Evolutionary conservation across 768 basidiomycete species (phyloP).

Genomic region (Phanerochaete sordida): DNA sequence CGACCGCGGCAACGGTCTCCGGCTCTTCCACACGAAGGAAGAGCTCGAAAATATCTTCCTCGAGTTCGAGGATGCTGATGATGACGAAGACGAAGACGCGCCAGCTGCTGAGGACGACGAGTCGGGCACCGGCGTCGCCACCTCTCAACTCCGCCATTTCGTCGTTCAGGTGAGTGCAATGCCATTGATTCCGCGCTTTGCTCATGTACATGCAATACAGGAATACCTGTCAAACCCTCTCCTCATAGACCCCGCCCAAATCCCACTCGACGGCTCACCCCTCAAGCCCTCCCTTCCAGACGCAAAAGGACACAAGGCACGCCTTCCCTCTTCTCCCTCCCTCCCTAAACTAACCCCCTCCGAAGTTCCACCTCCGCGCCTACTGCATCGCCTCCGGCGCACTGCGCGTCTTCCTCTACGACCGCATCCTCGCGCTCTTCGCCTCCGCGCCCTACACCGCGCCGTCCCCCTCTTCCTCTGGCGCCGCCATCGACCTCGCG

Average conservation of each 20-base stretch:
- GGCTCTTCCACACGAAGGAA: constrained; percentile 79
- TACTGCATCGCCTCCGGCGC: constrained; percentile 82
- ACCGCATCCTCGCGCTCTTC: constrained; percentile 85
- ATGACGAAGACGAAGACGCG: constrained; percentile 39
- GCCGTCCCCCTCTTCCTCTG: constrained; percentile 35
- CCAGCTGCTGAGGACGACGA: constrained; percentile 20
- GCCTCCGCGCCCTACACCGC: constrained; percentile 64
- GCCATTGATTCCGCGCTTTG: neutral
- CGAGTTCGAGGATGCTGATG: constrained; percentile 66
- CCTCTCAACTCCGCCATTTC: constrained; percentile 91
- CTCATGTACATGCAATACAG: constrained; percentile 35
- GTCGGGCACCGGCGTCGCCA: constrained; percentile 56
- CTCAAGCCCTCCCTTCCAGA: constrained; percentile 11
- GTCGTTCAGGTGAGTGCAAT: constrained; percentile 75
- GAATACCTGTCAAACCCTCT: constrained; percentile 83
- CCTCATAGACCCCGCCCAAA: constrained; percentile 66
- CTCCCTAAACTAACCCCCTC: neutral
- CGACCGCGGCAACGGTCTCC: constrained; percentile 92
- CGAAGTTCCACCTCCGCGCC: constrained; percentile 88
- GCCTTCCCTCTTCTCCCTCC: neutral
- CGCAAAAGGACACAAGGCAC: constrained; percentile 58
- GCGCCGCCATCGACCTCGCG: constrained; percentile 42
- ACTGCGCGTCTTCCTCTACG: constrained; percentile 76
- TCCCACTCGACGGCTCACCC: constrained; percentile 25
- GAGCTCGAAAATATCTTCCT: constrained; percentile 72